Percentiles rank a stretch among this genome's conserved stretches.
These are phyloP conservation scores for Acephala macrosclerotiorum DNA, from an alignment of 2,329 filamentous ascomycete species.

Conservation along the genomic window DNA sequence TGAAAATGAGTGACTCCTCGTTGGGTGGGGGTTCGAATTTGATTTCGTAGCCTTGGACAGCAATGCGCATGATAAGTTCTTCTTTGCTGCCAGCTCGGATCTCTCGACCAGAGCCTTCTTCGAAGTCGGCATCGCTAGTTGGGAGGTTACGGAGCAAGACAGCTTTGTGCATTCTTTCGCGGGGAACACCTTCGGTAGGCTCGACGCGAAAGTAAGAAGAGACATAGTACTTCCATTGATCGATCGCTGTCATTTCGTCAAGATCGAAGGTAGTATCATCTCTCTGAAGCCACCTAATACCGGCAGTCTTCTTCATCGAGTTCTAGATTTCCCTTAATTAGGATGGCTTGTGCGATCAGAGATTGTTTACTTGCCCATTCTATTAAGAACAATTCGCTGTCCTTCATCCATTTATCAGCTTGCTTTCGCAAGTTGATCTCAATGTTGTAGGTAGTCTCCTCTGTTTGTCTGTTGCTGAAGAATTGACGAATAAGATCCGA, in stretches of 20 bases:
- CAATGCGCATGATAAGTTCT: conserved; percentile 75
- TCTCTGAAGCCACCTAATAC: conserved; percentile 73
- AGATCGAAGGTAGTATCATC: conserved; percentile 83
- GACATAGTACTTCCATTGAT: conserved; percentile 94
- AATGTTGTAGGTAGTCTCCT: conserved; percentile 86
- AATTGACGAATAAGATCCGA: conserved; percentile 90
- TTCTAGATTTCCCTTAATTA: conserved; percentile 53
- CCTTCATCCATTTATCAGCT: conserved; percentile 91
- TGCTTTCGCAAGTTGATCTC: conserved; percentile 92
- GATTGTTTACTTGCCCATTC: conserved; percentile 75
- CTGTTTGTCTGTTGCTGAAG: conserved; percentile 78
- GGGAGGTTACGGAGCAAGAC: conserved; percentile 77
- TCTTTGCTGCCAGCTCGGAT: conserved; percentile 66
- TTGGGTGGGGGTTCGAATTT: conserved; percentile 73
- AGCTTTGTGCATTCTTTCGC: conserved; percentile 70
- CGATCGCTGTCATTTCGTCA: conserved; percentile 84
- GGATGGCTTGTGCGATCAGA: neutral
- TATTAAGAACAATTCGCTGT: conserved; percentile 89
- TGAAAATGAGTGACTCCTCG: conserved; percentile 74
- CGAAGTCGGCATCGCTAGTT: conserved; percentile 64
- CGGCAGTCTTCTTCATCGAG: conserved; percentile 72
- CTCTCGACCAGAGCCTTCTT: conserved; percentile 68
- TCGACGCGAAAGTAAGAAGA: conserved; percentile 90
- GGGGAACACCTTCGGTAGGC: conserved; percentile 80
- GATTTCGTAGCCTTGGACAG: conserved; percentile 78